Evolutionary conservation across 2,329 filamentous ascomycete species (phyloP).

Genomic region (Colletotrichum cuscutae): DNA sequence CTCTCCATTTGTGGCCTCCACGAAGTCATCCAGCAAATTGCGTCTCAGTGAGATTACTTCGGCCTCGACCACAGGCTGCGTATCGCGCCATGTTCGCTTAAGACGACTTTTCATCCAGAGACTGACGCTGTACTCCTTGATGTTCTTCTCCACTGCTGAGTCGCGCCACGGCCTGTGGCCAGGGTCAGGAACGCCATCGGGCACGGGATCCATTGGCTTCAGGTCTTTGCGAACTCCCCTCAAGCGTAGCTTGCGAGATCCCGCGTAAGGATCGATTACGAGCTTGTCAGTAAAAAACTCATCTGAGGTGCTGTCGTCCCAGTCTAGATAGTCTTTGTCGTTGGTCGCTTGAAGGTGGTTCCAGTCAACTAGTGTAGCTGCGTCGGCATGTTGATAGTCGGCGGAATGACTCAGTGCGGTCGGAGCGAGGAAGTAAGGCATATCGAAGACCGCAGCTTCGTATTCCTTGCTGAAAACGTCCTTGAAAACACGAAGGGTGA

Average conservation of each 20-base stretch:
- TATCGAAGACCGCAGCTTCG: slow-evolving; percentile 66
- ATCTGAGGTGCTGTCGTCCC: slow-evolving; percentile 54
- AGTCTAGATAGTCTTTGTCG: slow-evolving; percentile 47
- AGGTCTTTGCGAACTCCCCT: slow-evolving; percentile 65
- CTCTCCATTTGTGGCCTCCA: slow-evolving; percentile 58
- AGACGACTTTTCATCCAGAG: slow-evolving; percentile 71
- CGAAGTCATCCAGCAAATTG: slow-evolving; percentile 81
- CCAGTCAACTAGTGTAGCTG: slow-evolving; percentile 67
- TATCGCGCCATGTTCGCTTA: slow-evolving; percentile 64
- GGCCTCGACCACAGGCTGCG: slow-evolving; percentile 86
- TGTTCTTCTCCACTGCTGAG: slow-evolving; percentile 59
- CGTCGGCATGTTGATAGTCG: slow-evolving; percentile 29
- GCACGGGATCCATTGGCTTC: slow-evolving; percentile 73
- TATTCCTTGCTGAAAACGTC: slow-evolving; percentile 94
- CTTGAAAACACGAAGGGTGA: slow-evolving; percentile 80
- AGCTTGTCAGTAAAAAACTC: slow-evolving; percentile 64
- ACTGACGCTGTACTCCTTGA: slow-evolving; percentile 87
- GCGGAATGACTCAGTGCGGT: slow-evolving; percentile 41
- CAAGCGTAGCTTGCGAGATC: slow-evolving; percentile 71
- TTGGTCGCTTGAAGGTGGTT: slow-evolving; percentile 56
- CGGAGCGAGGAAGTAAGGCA: slow-evolving; percentile 89
- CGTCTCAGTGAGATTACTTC: slow-evolving; percentile 80
- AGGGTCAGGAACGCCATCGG: slow-evolving; percentile 61
- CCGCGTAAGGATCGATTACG: slow-evolving; percentile 68
- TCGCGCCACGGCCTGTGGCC: slow-evolving; percentile 54